Base-by-base conservation (phyloP, 129 eudicot species). In the Ambrosia artemisiifolia region DNA sequence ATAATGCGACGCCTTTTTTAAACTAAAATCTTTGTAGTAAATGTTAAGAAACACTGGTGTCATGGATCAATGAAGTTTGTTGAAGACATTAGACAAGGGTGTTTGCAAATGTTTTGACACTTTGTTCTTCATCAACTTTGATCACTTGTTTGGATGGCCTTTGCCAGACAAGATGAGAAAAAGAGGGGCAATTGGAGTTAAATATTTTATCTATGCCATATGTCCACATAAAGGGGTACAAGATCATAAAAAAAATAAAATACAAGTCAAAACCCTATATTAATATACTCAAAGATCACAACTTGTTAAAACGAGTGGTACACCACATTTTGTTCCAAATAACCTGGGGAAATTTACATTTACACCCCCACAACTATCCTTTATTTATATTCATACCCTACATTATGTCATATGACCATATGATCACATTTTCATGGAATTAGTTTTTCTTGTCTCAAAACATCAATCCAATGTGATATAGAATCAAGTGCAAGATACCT, bases 401-500 rank as follows among this genome's bases (percentile, higher is more conserved):
- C 13, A 18, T 49, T 73, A 16, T 24, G 28, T 24, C 28, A 24
- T 73, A 16, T 35, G 3, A 38, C 1, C 28, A 24, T 73, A 16
- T 35, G 3, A 38, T 9, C 46, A 6, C 42, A 42, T 9, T 17
- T 79, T 85, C 69, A 87, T 33, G 96, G 98, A 54, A 92, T 92
- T 8, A 89, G 69, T 65, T 76, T 92, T 61, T 89, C 92, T 10
- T 79, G 70, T 78, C 89, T 87, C 98, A 89, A 89, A 43, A 73
- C 78, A 60, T 92, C 98, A 30, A 92, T 77, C 95, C 91, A 92
- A 65, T 92, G 75, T 43, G 78, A 65, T 35, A 92, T 84, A 1
- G 98, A 92, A 74, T 92, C 96, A 69, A 85, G 84, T 7, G 88
- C 87, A 49, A 75, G 64, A 24, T 81, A 92, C 71, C 75, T 83